Evolutionary conservation across 495 filamentous ascomycete species (phyloP).

Genomic region (Apodospora peruviana): DNA sequence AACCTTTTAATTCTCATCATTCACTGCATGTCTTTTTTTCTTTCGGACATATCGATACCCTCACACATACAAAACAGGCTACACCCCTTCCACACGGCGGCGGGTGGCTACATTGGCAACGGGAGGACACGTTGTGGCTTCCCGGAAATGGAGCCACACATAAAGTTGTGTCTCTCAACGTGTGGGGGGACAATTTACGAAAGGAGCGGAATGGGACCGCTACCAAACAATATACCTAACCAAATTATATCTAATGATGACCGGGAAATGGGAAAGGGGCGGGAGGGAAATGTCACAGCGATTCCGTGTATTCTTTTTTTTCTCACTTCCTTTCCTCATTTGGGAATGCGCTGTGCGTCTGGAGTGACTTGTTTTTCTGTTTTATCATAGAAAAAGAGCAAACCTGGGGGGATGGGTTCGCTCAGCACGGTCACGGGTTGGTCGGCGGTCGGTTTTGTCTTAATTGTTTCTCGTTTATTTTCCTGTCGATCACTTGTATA

Average conservation of each 20-base stretch:
- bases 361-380: background rate
- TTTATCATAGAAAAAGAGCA: background rate
- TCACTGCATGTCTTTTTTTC: constrained; percentile 8
- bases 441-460: no score
- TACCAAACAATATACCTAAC: no score
- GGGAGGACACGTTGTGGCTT: no score
- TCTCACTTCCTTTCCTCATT: background rate
- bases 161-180: no score
- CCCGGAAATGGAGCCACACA: no score
- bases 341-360: background rate
- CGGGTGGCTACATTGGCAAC: constrained; percentile 3
- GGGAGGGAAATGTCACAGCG: no score
- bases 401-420: background rate
- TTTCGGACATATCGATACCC: constrained; percentile 2
- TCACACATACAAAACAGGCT: background rate
- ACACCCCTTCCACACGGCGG: constrained; percentile 1
- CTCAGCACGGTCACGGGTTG: background rate
- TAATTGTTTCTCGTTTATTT: background rate
- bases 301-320: background rate
- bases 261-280: no score
- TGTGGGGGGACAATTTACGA: no score
- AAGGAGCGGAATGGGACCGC: no score
- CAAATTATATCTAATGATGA: no score
- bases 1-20: constrained; percentile 21
- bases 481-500: no score